These are phyloP conservation scores for Chlamydomonas sp. DNA, from an alignment of 139 green algal species.

Conservation along the genomic window DNA sequence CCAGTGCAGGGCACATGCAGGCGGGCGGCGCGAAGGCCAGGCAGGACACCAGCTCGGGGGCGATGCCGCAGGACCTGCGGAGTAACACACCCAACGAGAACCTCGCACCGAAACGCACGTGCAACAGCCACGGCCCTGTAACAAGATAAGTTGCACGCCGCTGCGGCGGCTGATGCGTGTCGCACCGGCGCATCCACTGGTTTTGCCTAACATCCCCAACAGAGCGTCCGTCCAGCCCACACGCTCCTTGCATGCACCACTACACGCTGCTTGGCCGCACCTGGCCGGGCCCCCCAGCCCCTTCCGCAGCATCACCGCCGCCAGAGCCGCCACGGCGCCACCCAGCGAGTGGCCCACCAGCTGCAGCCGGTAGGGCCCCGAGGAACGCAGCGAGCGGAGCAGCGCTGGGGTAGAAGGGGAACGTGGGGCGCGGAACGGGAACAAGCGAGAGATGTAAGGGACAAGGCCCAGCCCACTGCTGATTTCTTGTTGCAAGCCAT, in stretches of 20 bases:
- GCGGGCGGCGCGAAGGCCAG: slow-evolving; percentile 35
- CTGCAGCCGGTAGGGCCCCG: slow-evolving; percentile 32
- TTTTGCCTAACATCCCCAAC: too few relatives aligned
- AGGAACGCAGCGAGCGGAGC: slow-evolving; percentile 8
- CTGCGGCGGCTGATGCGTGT: too few relatives aligned
- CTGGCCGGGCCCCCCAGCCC: slow-evolving; percentile 5
- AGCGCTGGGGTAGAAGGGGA: background rate
- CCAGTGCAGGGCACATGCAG: slow-evolving; percentile 17
- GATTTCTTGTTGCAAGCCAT: too few relatives aligned
- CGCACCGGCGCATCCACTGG: too few relatives aligned
- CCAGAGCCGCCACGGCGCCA: slow-evolving; percentile 58
- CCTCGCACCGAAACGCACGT: too few relatives aligned
- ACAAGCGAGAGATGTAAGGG: background rate
- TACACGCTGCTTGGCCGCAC: too few relatives aligned
- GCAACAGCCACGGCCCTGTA: too few relatives aligned
- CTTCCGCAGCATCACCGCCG: slow-evolving; percentile 52
- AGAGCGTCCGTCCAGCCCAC: too few relatives aligned
- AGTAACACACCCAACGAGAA: too few relatives aligned
- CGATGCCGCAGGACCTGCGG: slow-evolving; percentile 16
- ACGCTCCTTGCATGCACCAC: too few relatives aligned
- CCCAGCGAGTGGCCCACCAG: slow-evolving; percentile 60
- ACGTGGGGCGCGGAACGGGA: background rate
- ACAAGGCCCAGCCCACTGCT: too few relatives aligned
- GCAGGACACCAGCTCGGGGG: slow-evolving; percentile 20
- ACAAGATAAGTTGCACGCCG: too few relatives aligned